phyloP scores from a whole-genome alignment of 108 stramenopile species.

The Cyclotella kingstonii region DNA sequence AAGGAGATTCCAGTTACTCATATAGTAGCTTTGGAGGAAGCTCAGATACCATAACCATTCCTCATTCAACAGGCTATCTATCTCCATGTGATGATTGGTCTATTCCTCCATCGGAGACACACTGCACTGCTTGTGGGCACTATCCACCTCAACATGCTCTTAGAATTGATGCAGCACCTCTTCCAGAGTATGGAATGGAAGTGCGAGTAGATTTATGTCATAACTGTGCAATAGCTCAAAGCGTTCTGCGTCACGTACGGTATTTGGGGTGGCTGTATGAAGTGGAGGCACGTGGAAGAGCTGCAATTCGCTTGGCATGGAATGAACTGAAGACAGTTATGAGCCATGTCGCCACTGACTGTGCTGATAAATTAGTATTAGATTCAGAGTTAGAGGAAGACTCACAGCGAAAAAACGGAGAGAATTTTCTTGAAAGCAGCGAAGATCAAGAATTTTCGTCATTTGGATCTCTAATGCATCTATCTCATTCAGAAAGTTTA shows the following conservation, averaged over 20 bases:
- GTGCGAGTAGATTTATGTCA: slow-evolving; percentile 60
- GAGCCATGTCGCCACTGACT: neutral
- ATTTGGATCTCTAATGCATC: slow-evolving; percentile 7
- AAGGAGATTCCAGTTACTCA: slow-evolving; percentile 4
- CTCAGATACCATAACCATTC: neutral
- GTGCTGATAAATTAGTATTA: too few species aligned
- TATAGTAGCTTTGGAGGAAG: too few species aligned
- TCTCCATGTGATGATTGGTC: slow-evolving; percentile 40
- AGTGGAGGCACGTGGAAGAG: slow-evolving; percentile 54
- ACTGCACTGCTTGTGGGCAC: slow-evolving; percentile 35
- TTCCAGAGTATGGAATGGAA: slow-evolving; percentile 78
- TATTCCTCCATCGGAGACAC: slow-evolving; percentile 27
- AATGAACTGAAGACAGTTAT: slow-evolving; percentile 2
- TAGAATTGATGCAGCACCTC: slow-evolving; percentile 52
- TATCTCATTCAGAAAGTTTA: slow-evolving; percentile 12
- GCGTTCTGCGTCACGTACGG: slow-evolving; percentile 61
- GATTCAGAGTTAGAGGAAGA: neutral
- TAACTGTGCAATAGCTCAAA: slow-evolving; percentile 65
- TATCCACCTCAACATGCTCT: slow-evolving; percentile 46
- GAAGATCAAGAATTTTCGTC: slow-evolving; percentile 7
- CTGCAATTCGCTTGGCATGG: slow-evolving; percentile 45
- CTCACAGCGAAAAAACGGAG: neutral
- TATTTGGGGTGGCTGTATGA: slow-evolving; percentile 57
- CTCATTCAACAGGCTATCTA: slow-evolving; percentile 33
- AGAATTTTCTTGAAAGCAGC: neutral